Base-by-base conservation (phyloP, 139 green algal species). In the Chlamydomonas sphaeroides region DNA sequence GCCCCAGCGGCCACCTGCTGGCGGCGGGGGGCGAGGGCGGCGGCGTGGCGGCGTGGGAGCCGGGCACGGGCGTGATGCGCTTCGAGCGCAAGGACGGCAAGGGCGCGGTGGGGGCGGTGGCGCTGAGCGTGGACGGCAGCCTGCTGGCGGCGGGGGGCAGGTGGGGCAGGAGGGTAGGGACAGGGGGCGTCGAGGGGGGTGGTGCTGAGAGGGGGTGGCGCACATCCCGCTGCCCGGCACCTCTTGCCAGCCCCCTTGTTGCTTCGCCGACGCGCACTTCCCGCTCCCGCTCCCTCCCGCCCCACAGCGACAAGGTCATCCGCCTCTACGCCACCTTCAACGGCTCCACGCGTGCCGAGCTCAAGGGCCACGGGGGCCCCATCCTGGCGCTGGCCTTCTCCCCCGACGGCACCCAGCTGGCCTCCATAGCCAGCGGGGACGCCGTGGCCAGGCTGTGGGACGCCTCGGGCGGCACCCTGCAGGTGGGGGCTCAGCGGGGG, bases 391-490 rank as follows among this genome's bases (percentile, higher is more conserved):
- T 82, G 61, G 75, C 45, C 17, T 82, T 82, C 45, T 65, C 42
- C 8, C 32, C 61, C 25, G 75, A 82, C 42, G 75, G 75, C 41
- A 1, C 32, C 42, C 21, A 48, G 61, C 61, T 82, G 59, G 61
- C 62, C 18, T 82, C 75, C n/a, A 42, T 45, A 32, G 75, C 75
- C 32, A 7, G 35, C 4, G 62, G 49, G 5, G 75, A 82, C 61
- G 15, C 75, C 8, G 75, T 82, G 41, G 56, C 26, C 32, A 41
- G 75, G 41, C 75, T 82, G 61, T 82, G 75, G 75, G 62, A 65
- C 45, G 42, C 21, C 26, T n/a, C 4, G 5, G 42, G 41, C 42
- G 75, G 75, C 5, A 48, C 15, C 7, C 61, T 82, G 75, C 75
- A 73, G 75, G 75, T 82, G 70, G 0, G 70, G 8, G 51, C 45